Conservation (phyloP, 441 rosid genomes). For the Codiaeum variegatum region DNA sequence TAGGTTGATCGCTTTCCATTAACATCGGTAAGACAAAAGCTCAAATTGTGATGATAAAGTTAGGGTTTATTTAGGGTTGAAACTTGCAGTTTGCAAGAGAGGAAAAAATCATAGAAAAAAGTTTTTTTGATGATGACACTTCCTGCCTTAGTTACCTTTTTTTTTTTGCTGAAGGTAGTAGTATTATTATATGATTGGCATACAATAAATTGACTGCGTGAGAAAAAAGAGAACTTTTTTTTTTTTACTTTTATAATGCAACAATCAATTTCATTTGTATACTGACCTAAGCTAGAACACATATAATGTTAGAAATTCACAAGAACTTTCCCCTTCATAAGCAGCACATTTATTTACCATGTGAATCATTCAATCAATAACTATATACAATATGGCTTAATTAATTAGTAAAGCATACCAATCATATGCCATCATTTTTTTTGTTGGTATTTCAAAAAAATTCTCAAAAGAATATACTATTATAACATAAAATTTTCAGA, state of each 20-base stretch:
- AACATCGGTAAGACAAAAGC: too few relatives aligned
- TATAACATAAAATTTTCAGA: too few relatives aligned
- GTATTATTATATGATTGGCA: too few relatives aligned
- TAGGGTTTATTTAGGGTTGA: too few relatives aligned
- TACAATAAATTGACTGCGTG: neutral
- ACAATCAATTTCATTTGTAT: neutral
- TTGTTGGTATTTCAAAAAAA: neutral
- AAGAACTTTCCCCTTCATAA: neutral
- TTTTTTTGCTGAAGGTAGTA: too few relatives aligned
- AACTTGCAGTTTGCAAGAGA: too few relatives aligned
- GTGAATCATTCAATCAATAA: neutral
- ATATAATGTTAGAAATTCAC: conserved; percentile 13
- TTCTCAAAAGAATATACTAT: neutral
- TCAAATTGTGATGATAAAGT: too few relatives aligned
- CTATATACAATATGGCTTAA: neutral
- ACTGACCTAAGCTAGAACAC: neutral
- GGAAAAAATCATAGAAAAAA: too few relatives aligned
- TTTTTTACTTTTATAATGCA: neutral
- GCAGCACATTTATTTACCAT: conserved; percentile 14
- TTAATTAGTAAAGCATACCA: neutral
- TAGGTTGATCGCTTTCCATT: too few relatives aligned
- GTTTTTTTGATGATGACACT: too few relatives aligned
- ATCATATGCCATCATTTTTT: neutral
- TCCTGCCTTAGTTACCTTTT: too few relatives aligned
- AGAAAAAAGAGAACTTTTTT: neutral